These are phyloP conservation scores for Saussurea involucrata DNA, from an alignment of 129 eudicot species.

Conservation along the genomic window DNA sequence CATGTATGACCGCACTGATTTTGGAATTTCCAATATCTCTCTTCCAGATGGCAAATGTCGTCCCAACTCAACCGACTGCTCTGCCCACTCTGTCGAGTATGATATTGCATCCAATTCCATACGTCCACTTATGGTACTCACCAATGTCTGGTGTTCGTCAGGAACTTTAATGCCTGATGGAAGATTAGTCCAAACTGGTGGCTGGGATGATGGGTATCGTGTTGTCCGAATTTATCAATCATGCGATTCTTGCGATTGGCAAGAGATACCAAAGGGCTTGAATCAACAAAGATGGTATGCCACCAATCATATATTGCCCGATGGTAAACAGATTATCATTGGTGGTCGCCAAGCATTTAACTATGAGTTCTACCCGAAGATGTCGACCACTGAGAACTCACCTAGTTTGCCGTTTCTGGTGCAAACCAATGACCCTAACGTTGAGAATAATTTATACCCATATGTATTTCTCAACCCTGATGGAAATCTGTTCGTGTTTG, in stretches of 20 bases:
- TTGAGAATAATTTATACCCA: not conserved
- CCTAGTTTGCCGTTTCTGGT: not conserved
- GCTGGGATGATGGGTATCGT: not conserved
- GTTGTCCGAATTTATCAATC: not conserved
- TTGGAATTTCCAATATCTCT: not conserved
- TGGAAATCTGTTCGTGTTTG: not conserved
- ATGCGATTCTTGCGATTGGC: not conserved
- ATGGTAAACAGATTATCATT: not conserved
- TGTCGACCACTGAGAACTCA: not conserved
- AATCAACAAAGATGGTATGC: not conserved
- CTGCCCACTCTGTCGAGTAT: not conserved
- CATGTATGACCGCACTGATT: not conserved
- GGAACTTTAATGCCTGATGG: not conserved
- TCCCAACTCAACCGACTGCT: not conserved
- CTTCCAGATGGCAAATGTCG: not conserved
- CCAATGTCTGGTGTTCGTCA: not conserved
- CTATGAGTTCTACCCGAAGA: not conserved
- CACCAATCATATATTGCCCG: not conserved
- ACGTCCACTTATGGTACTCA: not conserved
- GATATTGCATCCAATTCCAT: not conserved
- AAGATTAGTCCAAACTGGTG: not conserved
- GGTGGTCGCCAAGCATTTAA: not conserved
- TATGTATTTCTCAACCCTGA: not conserved
- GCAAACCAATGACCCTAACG: not conserved
- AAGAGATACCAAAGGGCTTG: not conserved